phyloP scores from a whole-genome alignment of 106 monocot genomes.

The Dendrobium chrysotoxum region DNA sequence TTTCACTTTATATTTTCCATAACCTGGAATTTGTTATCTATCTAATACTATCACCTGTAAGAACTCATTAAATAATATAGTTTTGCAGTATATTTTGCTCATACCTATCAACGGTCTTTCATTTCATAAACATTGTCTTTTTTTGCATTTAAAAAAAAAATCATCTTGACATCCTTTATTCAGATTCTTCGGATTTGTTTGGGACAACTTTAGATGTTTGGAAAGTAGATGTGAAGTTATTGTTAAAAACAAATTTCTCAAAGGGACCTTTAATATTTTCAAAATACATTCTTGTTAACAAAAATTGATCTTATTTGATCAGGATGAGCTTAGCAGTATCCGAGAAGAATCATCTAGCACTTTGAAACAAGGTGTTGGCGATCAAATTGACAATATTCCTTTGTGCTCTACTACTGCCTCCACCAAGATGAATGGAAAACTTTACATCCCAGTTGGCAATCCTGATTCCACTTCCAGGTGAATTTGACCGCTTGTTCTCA shows the following conservation, averaged over 20 bases:
- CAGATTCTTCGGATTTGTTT: too few relatives aligned
- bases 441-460: background rate
- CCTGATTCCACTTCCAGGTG: background rate
- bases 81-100: too few relatives aligned
- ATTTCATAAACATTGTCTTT: too few relatives aligned
- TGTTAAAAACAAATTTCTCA: too few relatives aligned
- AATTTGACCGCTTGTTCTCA: background rate
- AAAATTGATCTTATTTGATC: background rate
- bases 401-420: too few relatives aligned
- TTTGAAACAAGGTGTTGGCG: background rate
- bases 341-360: background rate
- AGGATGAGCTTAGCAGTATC: constrained; percentile 5
- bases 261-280: background rate
- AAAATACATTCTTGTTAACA: background rate
- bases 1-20: background rate
- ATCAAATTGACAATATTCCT: background rate
- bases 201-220: too few relatives aligned
- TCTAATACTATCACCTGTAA: too few relatives aligned
- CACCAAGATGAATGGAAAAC: too few relatives aligned
- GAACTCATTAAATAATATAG: too few relatives aligned
- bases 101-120: background rate
- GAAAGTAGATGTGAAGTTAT: too few relatives aligned
- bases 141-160: too few relatives aligned
- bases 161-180: too few relatives aligned
- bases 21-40: background rate